Evolutionary conservation across 805 yeast species (phyloP), one percentile per base, ranked within the genome.

Genomic region (Cyberlindnera euphorbiiphila): DNA sequence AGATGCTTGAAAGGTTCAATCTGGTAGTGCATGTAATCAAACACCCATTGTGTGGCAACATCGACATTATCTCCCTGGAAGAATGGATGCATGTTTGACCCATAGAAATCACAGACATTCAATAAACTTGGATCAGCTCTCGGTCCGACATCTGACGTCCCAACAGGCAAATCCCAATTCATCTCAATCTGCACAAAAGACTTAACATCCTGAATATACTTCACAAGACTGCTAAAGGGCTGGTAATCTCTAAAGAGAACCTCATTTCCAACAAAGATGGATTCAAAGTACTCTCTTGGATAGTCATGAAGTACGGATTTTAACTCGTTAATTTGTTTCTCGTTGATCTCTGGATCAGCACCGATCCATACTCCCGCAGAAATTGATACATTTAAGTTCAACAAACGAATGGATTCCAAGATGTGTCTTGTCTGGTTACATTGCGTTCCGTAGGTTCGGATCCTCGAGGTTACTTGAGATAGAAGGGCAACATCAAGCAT

Each of bases 41-140:
- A 56, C 0, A 74, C 66, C 86, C 87, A 79, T 9, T 61, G 51
- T 0, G 74, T 59, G 0, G 84, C 78, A 2, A 56, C 50, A 9
- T 60, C 45, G 1, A 72, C 81, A 2, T 45, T 37, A 0, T 67
- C 69, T 0, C 88, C 88, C 1, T 77, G 73, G 54, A 80, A 78
- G 43, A 81, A 81, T 3, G 88, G 87, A 57, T 79, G 84, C 5
- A 78, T 62, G 49, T 78, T 80, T 8, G 78, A 75, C 0, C 85
- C 87, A 22, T 76, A 54, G 9, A 79, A 57, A 48, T 81, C 86
- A 46, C 76, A 69, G 2, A 53, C 60, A 24, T 56, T 49, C 21
- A 74, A 50, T 20, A 77, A 47, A 4, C 60, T 61, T 4, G 53
- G 42, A 20, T 63, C 64, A 27, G 76, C 59, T 25, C 61, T 58